phyloP scores from a whole-genome alignment of 768 basidiomycete species.

The Podaxis sp. region DNA sequence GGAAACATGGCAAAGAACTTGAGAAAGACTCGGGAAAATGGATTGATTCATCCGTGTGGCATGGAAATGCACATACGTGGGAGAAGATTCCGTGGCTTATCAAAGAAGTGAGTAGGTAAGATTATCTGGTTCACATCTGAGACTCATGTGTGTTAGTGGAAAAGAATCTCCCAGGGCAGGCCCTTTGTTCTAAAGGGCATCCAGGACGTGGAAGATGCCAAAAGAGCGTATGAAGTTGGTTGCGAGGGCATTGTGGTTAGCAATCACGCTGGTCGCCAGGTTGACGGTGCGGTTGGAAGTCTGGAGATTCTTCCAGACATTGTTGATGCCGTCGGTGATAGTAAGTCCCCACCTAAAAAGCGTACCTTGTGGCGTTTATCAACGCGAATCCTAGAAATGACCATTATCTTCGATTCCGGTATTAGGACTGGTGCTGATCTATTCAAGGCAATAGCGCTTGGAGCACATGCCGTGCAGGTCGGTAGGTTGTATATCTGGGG shows the following conservation, averaged over 20 bases:
- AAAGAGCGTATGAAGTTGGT: slow-evolving; percentile 43
- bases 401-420: slow-evolving; percentile 53
- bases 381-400: slow-evolving; percentile 33
- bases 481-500: slow-evolving; percentile 52
- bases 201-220: slow-evolving; percentile 44
- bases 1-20: slow-evolving; percentile 33
- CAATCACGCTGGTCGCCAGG: slow-evolving; percentile 55
- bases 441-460: slow-evolving; percentile 57
- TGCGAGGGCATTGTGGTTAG: slow-evolving; percentile 56
- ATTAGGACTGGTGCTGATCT: slow-evolving; percentile 49
- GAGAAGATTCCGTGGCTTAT: slow-evolving; percentile 50
- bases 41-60: slow-evolving; percentile 47
- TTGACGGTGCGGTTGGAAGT: slow-evolving; percentile 54
- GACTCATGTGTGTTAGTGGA: slow-evolving; percentile 33
- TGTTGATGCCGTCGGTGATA: slow-evolving; percentile 48
- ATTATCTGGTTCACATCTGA: neutral
- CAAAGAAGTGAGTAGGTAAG: slow-evolving; percentile 28
- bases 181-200: slow-evolving; percentile 58
- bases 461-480: slow-evolving; percentile 50
- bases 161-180: slow-evolving; percentile 42
- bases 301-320: slow-evolving; percentile 50
- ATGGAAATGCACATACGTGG: slow-evolving; percentile 53
- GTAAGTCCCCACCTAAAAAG: slow-evolving; percentile 22
- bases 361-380: neutral
- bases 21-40: slow-evolving; percentile 42